A percentile compares a stretch with the other conserved stretches of the same genome.
These are phyloP conservation scores for Yueomyces sp. DNA, from an alignment of 805 yeast genomes.

Conservation along the genomic window DNA sequence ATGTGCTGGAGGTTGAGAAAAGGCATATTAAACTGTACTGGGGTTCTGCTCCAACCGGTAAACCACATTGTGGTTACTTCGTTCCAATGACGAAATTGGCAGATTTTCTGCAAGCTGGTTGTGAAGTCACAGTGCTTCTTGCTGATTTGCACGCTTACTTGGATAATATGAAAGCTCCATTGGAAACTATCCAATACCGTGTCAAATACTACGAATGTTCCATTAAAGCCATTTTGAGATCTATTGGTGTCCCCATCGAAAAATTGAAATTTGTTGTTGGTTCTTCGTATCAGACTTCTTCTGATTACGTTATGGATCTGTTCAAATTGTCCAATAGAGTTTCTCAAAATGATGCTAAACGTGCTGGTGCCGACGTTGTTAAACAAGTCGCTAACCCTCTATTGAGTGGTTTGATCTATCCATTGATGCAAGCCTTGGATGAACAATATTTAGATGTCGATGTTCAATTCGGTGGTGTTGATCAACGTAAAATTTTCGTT, in stretches of 20 bases:
- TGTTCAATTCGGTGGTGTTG: constrained; percentile 97
- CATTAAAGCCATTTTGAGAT: constrained; percentile 71
- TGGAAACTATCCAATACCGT: constrained; percentile 79
- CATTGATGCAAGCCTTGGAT: constrained; percentile 97
- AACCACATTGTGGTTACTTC: constrained; percentile 96
- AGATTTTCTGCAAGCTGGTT: constrained; percentile 88
- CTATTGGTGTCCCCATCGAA: constrained; percentile 87
- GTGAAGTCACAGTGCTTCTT: constrained; percentile 79
- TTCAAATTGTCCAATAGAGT: constrained; percentile 76
- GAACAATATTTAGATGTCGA: constrained; percentile 82
- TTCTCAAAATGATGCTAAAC: constrained; percentile 89
- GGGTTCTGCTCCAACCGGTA: constrained; percentile 99
- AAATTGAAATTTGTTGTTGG: constrained; percentile 76
- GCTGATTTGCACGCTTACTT: constrained; percentile 96
- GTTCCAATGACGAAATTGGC: constrained; percentile 97
- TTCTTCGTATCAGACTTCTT: constrained; percentile 70
- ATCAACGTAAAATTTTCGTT: constrained; percentile 94
- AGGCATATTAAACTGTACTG: constrained; percentile 83
- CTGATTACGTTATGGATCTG: constrained; percentile 77
- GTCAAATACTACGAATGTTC: constrained; percentile 78
- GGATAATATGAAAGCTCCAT: constrained; percentile 97
- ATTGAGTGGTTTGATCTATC: constrained; percentile 86
- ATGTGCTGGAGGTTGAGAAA: constrained; percentile 66
- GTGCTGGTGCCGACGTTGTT: constrained; percentile 99
- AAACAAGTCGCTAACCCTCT: constrained; percentile 93